These are phyloP conservation scores for Eucalyptus microcorys DNA, from an alignment of 345 rosid genomes.

Conservation along the genomic window DNA sequence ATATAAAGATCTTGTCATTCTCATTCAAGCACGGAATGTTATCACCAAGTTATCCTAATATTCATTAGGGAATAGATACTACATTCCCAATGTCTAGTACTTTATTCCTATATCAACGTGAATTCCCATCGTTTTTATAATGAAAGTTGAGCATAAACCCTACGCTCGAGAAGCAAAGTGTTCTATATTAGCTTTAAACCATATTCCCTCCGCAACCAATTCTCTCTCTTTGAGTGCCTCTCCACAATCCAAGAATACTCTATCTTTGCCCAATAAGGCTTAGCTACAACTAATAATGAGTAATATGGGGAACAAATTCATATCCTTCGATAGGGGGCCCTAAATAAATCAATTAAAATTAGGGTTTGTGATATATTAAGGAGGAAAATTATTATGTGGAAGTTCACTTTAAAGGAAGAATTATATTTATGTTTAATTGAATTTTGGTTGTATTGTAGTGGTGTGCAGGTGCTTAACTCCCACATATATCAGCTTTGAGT, in stretches of 20 bases:
- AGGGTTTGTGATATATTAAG: not conserved
- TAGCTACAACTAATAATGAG: not conserved
- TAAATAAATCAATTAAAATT: not conserved
- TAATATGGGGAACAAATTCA: not conserved
- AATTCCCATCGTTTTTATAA: not conserved
- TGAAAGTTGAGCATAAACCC: not conserved
- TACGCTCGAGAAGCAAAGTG: not conserved
- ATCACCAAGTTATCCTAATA: not conserved
- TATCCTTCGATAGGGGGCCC: not conserved
- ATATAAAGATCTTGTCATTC: not conserved
- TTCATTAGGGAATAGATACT: conserved; percentile 13
- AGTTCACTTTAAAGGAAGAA: not conserved
- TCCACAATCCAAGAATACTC: not conserved
- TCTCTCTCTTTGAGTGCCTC: not conserved
- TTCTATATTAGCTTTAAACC: conserved; percentile 3
- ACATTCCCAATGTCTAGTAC: conserved; percentile 13
- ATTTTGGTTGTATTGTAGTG: not conserved
- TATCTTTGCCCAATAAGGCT: not conserved
- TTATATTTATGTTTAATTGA: not conserved
- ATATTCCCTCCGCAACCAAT: conserved; percentile 6
- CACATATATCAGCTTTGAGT: not conserved
- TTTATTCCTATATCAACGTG: conserved; percentile 24
- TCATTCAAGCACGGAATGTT: not conserved
- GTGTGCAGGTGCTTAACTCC: not conserved
- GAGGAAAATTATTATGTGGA: not conserved